phyloP scores from a whole-genome alignment of 495 filamentous ascomycete genomes.

The Penicillium soppii region DNA sequence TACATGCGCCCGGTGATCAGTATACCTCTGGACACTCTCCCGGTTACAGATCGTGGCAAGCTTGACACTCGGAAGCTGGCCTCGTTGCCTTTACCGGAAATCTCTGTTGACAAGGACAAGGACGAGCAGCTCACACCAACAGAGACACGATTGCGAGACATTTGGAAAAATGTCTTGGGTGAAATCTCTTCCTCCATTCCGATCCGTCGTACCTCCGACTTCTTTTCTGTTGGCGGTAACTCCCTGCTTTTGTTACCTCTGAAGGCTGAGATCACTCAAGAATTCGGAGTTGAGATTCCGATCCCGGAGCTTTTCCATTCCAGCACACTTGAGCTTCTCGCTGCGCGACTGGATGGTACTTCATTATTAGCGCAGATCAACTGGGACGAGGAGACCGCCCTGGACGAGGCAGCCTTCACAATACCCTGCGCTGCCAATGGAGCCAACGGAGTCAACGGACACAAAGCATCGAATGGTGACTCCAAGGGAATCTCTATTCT shows the following conservation, averaged over 20 bases:
- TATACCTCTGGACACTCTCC: not conserved
- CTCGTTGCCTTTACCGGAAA: not conserved
- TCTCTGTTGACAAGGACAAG: too few relatives aligned
- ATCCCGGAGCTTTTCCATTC: not conserved
- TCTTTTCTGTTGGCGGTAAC: not conserved
- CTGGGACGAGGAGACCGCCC: not conserved
- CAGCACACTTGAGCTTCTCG: not conserved
- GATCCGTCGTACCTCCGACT: not conserved
- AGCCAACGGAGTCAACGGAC: too few relatives aligned
- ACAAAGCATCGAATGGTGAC: too few relatives aligned
- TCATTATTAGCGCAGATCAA: not conserved
- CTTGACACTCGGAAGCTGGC: not conserved
- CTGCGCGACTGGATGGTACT: not conserved
- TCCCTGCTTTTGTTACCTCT: not conserved
- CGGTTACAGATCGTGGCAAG: not conserved
- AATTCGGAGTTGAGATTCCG: not conserved
- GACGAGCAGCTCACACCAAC: not conserved
- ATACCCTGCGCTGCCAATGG: too few relatives aligned
- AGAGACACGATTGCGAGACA: too few relatives aligned
- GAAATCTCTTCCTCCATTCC: not conserved
- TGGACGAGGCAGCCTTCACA: too few relatives aligned
- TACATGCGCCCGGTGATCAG: not conserved
- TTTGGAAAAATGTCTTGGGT: not conserved
- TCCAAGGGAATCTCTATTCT: not conserved
- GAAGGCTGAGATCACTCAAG: not conserved